Base-by-base conservation (phyloP, 2,329 filamentous ascomycete species). In the Malbranchea cinnamomea region DNA sequence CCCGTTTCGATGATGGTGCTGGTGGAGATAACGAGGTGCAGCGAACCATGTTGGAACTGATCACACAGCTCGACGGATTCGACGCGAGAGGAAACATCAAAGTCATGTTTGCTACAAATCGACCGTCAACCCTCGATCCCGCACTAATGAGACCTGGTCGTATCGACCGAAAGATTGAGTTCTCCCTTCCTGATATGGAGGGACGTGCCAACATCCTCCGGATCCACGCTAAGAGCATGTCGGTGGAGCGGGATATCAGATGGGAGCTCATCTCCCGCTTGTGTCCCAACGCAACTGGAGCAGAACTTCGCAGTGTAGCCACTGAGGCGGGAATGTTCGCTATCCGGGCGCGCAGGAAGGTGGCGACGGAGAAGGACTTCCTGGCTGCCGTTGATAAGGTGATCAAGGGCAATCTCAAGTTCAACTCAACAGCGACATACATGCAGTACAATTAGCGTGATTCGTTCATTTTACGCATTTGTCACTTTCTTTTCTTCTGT, bases 191-290 rank as follows among this genome's bases (percentile, higher is more conserved):
- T 14, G 89, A 98, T 55, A 82, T 95, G 45, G 89, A 98, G 57
- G 89, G 89, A 30, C 78, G 89, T 42, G 89, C 89, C 50, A 95
- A 94, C 61, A 95, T 98, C 50, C 71, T 98, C 25, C 80, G 89
- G 29, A 98, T 98, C 48, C 89, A 95, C 63, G 89, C 89, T 47
- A 98, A 95, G 78, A 92, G 82, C 54, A 98, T 98, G 89, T 94
- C 84, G 11, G 89, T 98, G 21, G 89, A 98, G 70, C 75, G 89
- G 31, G 89, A 98, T 52, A 98, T 98, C 49, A 75, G 89, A 60
- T 98, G 89, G 89, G 89, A 98, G 64, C 71, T 98, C 41, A 95
- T 98, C 52, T 94, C 85, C 12, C 78, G 89, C 46, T 68, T 98
- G 40, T 98, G 89, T 62, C 89, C 89, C 42, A 98, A 98, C 61